Conservation (phyloP, 1,139 yeast genomes). For the Hyphopichia khmerensis region DNA sequence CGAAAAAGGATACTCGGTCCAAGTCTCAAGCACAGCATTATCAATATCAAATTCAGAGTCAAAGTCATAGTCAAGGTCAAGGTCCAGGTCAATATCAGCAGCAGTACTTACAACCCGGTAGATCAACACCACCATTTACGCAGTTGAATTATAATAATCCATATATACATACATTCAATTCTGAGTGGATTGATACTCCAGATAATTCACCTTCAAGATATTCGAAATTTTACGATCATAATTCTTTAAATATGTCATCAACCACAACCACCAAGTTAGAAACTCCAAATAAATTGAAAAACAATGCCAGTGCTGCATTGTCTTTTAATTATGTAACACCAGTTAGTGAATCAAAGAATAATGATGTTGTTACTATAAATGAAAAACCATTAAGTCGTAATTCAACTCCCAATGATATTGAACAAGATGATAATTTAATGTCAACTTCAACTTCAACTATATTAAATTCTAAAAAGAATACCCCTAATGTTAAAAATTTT, state of each 20-base stretch:
- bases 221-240: conserved; percentile 1
- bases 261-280: conserved; percentile 13
- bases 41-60: neutral
- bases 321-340: conserved; percentile 24
- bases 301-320: conserved; percentile 6
- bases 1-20: neutral
- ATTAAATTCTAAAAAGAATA: neutral
- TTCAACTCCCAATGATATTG: conserved; percentile 2
- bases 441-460: neutral
- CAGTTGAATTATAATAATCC: conserved; percentile 8
- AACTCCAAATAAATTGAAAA: conserved; percentile 21
- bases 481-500: conserved; percentile 12
- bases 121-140: neutral
- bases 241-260: conserved; percentile 8
- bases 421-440: neutral
- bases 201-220: conserved; percentile 1
- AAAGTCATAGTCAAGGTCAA: too few species aligned
- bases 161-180: conserved; percentile 23
- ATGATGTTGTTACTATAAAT: conserved; percentile 10
- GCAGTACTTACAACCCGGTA: too few species aligned
- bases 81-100: neutral
- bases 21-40: conserved; percentile 2
- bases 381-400: conserved; percentile 10
- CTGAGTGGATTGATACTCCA: conserved; percentile 41
- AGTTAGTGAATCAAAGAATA: conserved; percentile 15